Conservation (phyloP, 2,329 filamentous ascomycete genomes). For the Graphiopsis chlorocephala region DNA sequence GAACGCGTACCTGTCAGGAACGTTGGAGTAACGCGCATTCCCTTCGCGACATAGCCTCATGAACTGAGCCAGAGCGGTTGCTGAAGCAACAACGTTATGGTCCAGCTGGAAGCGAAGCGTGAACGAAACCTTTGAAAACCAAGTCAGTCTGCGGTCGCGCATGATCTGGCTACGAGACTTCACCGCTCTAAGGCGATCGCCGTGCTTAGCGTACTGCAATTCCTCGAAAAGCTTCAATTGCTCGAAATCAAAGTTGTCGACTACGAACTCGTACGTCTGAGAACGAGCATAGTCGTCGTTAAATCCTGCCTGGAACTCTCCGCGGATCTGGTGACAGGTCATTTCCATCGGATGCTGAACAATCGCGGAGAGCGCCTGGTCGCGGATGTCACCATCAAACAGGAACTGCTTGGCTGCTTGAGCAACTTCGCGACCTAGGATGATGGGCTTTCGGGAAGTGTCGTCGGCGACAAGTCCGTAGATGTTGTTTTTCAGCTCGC, state of each 20-base stretch:
- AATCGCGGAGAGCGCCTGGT: not conserved
- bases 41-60: not conserved
- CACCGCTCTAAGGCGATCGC: not conserved
- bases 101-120: not conserved
- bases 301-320: not conserved
- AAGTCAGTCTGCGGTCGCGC: not conserved
- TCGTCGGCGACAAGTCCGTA: not conserved
- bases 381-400: not conserved
- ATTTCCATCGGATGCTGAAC: not conserved
- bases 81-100: not conserved
- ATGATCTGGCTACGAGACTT: not conserved
- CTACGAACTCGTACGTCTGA: not conserved
- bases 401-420: not conserved
- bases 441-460: not conserved
- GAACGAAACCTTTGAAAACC: not conserved
- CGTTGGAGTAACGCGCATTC: not conserved
- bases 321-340: not conserved
- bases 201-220: not conserved
- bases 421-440: not conserved
- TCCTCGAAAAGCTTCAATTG: not conserved
- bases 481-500: not conserved
- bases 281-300: not conserved
- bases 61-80: not conserved
- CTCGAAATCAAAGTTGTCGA: not conserved
- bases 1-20: not conserved